Evolutionary conservation across 148 eudicot species (phyloP).

Genomic region (Suaeda aralocaspica): DNA sequence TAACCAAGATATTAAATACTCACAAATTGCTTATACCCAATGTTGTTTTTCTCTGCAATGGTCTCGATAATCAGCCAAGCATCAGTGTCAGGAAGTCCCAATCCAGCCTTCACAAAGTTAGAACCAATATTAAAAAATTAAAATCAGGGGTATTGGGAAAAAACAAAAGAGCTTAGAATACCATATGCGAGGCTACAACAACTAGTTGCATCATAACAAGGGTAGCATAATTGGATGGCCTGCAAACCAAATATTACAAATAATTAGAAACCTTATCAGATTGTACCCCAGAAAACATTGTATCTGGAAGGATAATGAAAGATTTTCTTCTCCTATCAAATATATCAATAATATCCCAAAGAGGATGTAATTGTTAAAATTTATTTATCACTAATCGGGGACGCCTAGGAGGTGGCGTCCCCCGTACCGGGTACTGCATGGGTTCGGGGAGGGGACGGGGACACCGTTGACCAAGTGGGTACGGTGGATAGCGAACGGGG

Average conservation of each 20-base stretch:
- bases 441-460: too few relatives aligned
- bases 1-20: slow-evolving; percentile 29
- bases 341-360: not conserved
- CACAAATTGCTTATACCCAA: slow-evolving; percentile 93
- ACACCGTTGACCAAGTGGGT: too few relatives aligned
- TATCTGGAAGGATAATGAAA: too few relatives aligned
- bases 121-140: not conserved
- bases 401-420: too few relatives aligned
- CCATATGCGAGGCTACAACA: slow-evolving; percentile 83
- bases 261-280: slow-evolving; percentile 2
- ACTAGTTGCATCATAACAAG: slow-evolving; percentile 73
- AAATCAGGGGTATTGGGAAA: not conserved
- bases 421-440: too few relatives aligned
- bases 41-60: slow-evolving; percentile 89
- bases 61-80: slow-evolving; percentile 92
- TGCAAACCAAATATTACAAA: slow-evolving; percentile 28
- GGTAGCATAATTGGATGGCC: slow-evolving; percentile 86
- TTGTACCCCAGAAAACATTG: not conserved
- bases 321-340: not conserved
- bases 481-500: too few relatives aligned
- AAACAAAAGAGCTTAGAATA: slow-evolving; percentile 27
- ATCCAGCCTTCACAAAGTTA: slow-evolving; percentile 68
- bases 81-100: slow-evolving; percentile 90
- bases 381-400: too few relatives aligned
- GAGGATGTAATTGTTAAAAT: too few relatives aligned